These are phyloP conservation scores for Melastoma candidum DNA, from an alignment of 441 rosid genomes.

Conservation along the genomic window DNA sequence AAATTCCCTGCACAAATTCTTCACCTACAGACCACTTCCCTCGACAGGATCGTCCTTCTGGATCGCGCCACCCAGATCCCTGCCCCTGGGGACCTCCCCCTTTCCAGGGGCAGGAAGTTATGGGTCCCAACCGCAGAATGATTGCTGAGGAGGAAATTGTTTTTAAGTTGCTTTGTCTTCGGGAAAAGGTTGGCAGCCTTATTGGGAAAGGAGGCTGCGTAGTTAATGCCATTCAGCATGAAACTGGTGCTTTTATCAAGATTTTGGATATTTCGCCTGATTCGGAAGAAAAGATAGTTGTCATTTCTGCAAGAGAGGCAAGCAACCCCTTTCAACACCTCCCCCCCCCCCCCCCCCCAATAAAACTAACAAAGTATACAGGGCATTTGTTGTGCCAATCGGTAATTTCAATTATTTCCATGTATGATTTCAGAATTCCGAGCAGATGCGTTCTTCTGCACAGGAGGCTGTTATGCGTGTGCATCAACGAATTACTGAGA, in stretches of 20 bases:
- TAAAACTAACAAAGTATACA: neutral
- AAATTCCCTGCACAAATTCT: conserved; percentile 9
- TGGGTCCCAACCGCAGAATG: conserved; percentile 34
- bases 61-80: conserved; percentile 28
- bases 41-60: conserved; percentile 34
- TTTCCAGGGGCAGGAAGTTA: conserved; percentile 34
- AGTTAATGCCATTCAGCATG: conserved; percentile 40
- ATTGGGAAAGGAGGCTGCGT: conserved; percentile 65
- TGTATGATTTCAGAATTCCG: conserved; percentile 31
- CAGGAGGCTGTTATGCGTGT: conserved; percentile 57
- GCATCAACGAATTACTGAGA: conserved; percentile 47
- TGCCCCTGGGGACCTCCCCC: conserved; percentile 42
- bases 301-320: conserved; percentile 61
- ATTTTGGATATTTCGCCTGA: conserved; percentile 40
- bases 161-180: conserved; percentile 47
- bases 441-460: conserved; percentile 45
- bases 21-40: conserved; percentile 27
- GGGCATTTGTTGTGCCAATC: neutral
- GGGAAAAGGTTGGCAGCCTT: conserved; percentile 58
- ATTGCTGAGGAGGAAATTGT: conserved; percentile 43
- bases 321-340: conserved; percentile 4
- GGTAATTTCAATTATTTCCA: neutral
- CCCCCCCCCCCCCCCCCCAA: neutral
- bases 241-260: conserved; percentile 52
- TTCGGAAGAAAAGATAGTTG: conserved; percentile 43